Evolutionary conservation across 306 rosid genomes (phyloP).

Genomic region (Vachellia pachyceras): DNA sequence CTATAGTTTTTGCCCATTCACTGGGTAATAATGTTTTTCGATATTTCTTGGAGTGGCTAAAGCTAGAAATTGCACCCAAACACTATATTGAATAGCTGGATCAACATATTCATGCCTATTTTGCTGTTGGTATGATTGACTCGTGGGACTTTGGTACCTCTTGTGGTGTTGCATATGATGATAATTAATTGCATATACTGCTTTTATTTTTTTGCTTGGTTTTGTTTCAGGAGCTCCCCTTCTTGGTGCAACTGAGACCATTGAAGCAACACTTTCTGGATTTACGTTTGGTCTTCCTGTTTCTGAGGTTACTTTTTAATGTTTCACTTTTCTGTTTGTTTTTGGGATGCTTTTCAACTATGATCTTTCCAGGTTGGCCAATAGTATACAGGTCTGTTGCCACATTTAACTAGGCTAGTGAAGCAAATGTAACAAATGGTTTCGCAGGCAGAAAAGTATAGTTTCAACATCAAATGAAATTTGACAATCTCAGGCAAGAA

Average conservation of each 20-base stretch:
- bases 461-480: background rate
- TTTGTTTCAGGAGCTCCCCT: conserved; percentile 77
- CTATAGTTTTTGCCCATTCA: conserved; percentile 95
- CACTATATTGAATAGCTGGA: conserved; percentile 85
- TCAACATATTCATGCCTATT: conserved; percentile 94
- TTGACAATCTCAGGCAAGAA: conserved; percentile 16
- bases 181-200: conserved; percentile 34
- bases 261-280: conserved; percentile 94
- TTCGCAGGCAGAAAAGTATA: background rate
- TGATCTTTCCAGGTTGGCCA: conserved; percentile 31
- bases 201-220: conserved; percentile 39
- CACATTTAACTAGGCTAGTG: conserved; percentile 15
- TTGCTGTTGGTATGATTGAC: conserved; percentile 86
- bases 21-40: conserved; percentile 90
- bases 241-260: conserved; percentile 86
- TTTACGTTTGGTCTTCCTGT: conserved; percentile 87
- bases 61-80: conserved; percentile 96
- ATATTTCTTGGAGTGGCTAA: conserved; percentile 98
- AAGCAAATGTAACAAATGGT: background rate
- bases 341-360: conserved; percentile 9
- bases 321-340: conserved; percentile 32
- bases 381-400: conserved; percentile 17
- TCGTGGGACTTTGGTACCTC: conserved; percentile 27
- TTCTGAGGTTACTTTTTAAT: conserved; percentile 76
- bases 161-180: conserved; percentile 24